phyloP scores from a whole-genome alignment of 352 stramenopile genomes.

The Blastocystis sp. region DNA sequence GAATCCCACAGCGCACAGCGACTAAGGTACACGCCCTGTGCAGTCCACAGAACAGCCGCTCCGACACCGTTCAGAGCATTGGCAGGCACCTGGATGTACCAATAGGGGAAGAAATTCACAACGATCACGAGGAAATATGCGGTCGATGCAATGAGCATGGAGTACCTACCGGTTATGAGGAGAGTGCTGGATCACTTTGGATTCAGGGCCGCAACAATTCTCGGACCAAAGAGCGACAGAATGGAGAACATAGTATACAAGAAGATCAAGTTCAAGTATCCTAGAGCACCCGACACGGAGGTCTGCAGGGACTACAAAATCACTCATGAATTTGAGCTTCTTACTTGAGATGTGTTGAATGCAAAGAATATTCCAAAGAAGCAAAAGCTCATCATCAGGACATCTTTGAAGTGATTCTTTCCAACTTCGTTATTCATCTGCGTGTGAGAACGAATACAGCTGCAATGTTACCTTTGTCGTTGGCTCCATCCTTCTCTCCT shows the following conservation, averaged over 20 bases:
- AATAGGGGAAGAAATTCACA: slow-evolving; percentile 10
- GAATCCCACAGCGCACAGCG: slow-evolving; percentile 68
- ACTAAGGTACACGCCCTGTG: slow-evolving; percentile 66
- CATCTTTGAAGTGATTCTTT: slow-evolving; percentile 15
- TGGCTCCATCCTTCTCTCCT: not conserved
- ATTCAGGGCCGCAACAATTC: slow-evolving; percentile 38
- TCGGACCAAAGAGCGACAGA: slow-evolving; percentile 60
- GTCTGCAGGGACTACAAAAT: slow-evolving; percentile 62
- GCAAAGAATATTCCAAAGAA: slow-evolving; percentile 71
- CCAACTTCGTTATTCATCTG: not conserved
- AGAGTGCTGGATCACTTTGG: slow-evolving; percentile 16
- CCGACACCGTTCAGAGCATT: slow-evolving; percentile 66
- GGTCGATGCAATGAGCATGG: slow-evolving; percentile 64
- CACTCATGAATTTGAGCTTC: not conserved
- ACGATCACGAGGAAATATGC: slow-evolving; percentile 65
- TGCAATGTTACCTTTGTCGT: no score
- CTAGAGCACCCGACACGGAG: not conserved
- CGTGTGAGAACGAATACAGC: no score
- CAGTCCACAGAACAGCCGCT: slow-evolving; percentile 69
- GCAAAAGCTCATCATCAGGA: slow-evolving; percentile 46
- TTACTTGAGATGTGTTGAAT: slow-evolving; percentile 70
- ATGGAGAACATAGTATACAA: slow-evolving; percentile 69
- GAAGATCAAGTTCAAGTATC: slow-evolving; percentile 62
- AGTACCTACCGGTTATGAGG: slow-evolving; percentile 3
- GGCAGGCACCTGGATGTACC: slow-evolving; percentile 36